Evolutionary conservation across 148 eudicot species (phyloP), one percentile per base, ranked within the genome.

Genomic region (Gaultheria prostrata): DNA sequence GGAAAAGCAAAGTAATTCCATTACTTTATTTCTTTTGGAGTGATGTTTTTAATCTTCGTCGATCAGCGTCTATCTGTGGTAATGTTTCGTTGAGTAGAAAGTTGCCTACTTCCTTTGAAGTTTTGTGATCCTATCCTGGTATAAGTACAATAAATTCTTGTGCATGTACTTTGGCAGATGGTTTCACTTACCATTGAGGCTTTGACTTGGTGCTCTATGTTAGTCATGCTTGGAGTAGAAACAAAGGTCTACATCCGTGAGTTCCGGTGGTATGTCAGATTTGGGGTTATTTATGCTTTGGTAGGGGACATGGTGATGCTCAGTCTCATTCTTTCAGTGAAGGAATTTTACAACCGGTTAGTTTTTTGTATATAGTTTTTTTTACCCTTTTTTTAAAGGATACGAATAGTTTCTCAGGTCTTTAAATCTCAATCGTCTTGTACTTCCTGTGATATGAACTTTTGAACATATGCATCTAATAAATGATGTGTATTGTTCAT

Each of bases 181-280:
- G 86, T 88, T 57, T 92, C 98, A 3, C 82, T 94, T 80, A 56
- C 86, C 33, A 71, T 97, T 72, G 93, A 94, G 87, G 94, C 92
- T 87, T 87, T 93, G 85, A 88, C 99, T 74, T 97, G 99, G 99
- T 89, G 92, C 87, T 88, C 95, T 74, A 70, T 97, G 90, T 77
- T 97, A 81, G 82, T 91, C 75, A 92, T 97, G 99, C 87, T 88
- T 83, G 90, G 80, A 81, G 85, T 94, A 53, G 99, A 97, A 91
- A 94, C 93, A 48, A 94, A 86, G 84, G 93, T 97, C 33, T 97
- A 97, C 82, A 91, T 97, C 53, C 87, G 90, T 84, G 98, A 97
- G 67, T 86, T 89, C 14, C 90, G 99, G 80, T 97, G 99, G 99
- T 88, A 87, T 88, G 93, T 97, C 74, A 89, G 95, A 82, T 94